These are phyloP conservation scores for Sclerotinia trifoliorum DNA, from an alignment of 2,329 filamentous ascomycete genomes.

Conservation along the genomic window DNA sequence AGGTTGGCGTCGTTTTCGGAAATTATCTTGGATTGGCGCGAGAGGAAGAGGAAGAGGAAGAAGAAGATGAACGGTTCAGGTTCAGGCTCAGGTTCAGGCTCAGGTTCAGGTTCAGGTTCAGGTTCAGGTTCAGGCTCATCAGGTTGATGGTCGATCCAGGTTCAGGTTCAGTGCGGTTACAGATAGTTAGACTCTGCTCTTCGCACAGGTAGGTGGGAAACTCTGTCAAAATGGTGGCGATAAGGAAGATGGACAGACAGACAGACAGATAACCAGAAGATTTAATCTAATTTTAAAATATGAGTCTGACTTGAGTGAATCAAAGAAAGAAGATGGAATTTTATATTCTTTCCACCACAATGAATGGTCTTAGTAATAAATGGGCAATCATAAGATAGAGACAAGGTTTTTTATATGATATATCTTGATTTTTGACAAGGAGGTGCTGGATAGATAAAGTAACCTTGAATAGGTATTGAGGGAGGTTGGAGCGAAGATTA, in stretches of 20 bases:
- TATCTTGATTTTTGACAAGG: no score
- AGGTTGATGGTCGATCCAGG: no score
- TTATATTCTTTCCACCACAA: no score
- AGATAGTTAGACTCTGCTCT: not conserved
- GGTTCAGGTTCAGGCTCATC: constrained; percentile 10
- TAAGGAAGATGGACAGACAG: no score
- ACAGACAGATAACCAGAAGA: not conserved
- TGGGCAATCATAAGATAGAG: no score
- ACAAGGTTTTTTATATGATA: no score
- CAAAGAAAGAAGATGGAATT: no score
- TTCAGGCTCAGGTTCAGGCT: constrained; percentile 4
- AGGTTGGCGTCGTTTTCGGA: no score
- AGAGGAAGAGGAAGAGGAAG: no score
- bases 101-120: no score
- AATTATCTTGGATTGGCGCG: not conserved
- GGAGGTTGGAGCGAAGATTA: not conserved
- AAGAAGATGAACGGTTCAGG: not conserved
- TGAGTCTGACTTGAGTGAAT: not conserved
- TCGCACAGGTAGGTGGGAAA: not conserved
- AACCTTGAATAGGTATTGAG: not conserved
- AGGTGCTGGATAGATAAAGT: not conserved
- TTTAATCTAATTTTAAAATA: not conserved
- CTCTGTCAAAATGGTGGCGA: not conserved
- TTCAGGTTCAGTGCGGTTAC: constrained; percentile 11
- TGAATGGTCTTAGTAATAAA: no score